Evolutionary conservation across 2,329 filamentous ascomycete species (phyloP).

Genomic region (Lasiodiplodia gonubiensis): DNA sequence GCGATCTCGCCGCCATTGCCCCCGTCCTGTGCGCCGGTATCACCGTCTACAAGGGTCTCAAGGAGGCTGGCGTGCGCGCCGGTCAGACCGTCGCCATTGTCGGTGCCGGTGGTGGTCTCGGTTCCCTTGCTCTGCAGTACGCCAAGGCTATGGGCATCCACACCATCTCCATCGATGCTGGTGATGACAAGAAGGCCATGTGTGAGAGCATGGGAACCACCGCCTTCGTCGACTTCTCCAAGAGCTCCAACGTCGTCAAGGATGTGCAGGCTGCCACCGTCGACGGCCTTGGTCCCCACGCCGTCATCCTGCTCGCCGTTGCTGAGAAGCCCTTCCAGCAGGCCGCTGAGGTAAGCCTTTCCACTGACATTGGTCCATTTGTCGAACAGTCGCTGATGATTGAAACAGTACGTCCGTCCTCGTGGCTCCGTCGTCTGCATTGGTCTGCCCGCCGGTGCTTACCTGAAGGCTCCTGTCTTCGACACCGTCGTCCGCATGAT

Average conservation of each 20-base stretch:
- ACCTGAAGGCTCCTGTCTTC: slow-evolving; percentile 83
- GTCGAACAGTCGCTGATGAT: not conserved
- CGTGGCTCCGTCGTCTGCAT: slow-evolving; percentile 86
- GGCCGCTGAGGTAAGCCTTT: slow-evolving; percentile 63
- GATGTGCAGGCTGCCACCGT: slow-evolving; percentile 82
- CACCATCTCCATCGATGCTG: slow-evolving; percentile 81
- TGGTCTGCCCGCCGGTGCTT: slow-evolving; percentile 81
- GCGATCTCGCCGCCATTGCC: slow-evolving; percentile 75
- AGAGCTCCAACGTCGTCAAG: slow-evolving; percentile 75
- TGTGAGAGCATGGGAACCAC: slow-evolving; percentile 70
- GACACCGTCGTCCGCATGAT: slow-evolving; percentile 90
- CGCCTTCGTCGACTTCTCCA: slow-evolving; percentile 80
- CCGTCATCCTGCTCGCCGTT: slow-evolving; percentile 84
- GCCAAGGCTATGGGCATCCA: slow-evolving; percentile 88
- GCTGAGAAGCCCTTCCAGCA: slow-evolving; percentile 95
- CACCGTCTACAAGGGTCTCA: slow-evolving; percentile 90
- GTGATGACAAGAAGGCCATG: slow-evolving; percentile 78
- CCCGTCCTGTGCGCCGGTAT: slow-evolving; percentile 85
- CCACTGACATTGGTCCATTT: slow-evolving; percentile 34
- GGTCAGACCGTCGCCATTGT: slow-evolving; percentile 84
- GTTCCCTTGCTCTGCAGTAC: slow-evolving; percentile 82
- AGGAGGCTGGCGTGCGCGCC: slow-evolving; percentile 76
- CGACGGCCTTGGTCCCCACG: slow-evolving; percentile 84
- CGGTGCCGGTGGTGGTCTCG: slow-evolving; percentile 83
- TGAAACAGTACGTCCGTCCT: slow-evolving; percentile 72